Percentiles rank a stretch among this genome's conserved stretches.
phyloP scores from a whole-genome alignment of 352 stramenopile genomes.

The Globisporangium alternatum region DNA sequence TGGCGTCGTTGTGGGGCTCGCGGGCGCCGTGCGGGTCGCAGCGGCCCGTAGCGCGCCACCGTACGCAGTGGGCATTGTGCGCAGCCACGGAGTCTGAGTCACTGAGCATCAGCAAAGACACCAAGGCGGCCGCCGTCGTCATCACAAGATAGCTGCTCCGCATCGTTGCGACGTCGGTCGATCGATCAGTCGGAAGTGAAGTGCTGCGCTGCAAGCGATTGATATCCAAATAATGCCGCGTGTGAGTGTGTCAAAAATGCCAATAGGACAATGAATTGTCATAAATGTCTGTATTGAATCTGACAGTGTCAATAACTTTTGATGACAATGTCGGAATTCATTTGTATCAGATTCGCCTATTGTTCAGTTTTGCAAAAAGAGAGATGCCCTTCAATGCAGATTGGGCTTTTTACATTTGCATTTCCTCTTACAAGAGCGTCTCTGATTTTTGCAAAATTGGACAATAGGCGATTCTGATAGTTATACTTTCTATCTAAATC shows the following conservation, averaged over 20 bases:
- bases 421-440: neutral
- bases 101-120: slow-evolving; percentile 2
- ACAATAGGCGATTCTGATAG: too few species aligned
- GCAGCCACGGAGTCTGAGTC: neutral
- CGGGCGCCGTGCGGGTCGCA: slow-evolving; percentile 72
- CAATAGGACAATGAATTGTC: too few species aligned
- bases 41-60: slow-evolving; percentile 63
- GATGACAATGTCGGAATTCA: too few species aligned
- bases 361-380: too few species aligned
- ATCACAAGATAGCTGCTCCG: slow-evolving; percentile 1
- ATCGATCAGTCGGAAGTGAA: neutral
- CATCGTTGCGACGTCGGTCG: neutral
- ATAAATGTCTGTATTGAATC: too few species aligned
- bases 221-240: slow-evolving; percentile 17
- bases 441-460: neutral
- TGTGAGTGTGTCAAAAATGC: slow-evolving; percentile 1
- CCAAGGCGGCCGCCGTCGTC: neutral
- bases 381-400: too few species aligned
- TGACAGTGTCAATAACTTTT: too few species aligned
- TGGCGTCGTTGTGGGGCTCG: slow-evolving; percentile 57
- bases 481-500: too few species aligned
- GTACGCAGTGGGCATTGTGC: slow-evolving; percentile 41
- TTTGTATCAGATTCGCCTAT: too few species aligned
- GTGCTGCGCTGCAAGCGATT: neutral
- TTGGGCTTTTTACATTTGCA: too few species aligned